Evolutionary conservation across 331 rosid genomes (phyloP), one percentile per base, ranked within the genome.

Genomic region (Saraca asoca): DNA sequence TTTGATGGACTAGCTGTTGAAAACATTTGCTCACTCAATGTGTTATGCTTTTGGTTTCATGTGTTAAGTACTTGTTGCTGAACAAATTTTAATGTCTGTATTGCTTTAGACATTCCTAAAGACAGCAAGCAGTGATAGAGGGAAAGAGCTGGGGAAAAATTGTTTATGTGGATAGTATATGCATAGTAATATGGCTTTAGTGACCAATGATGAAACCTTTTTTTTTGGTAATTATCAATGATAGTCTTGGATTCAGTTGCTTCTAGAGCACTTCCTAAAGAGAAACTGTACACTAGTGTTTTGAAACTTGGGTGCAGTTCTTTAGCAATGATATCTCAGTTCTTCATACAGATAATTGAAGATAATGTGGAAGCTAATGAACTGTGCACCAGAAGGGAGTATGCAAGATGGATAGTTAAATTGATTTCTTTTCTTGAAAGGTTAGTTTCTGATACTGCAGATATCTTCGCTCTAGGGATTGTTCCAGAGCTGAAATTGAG

Each of bases 301-400:
- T 58, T 61, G 49, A 58, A 58, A 51, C 54, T 42, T 73, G 60
- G 72, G 72, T 70, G 48, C 61, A 74, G 66, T 50, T 78, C 62
- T 80, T 24, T 63, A 75, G 80, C 67, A 39, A 69, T 42, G 62
- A 55, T 73, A n/a, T 80, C 66, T 55, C 78, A 65, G 67, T 58
- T 71, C 66, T 64, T 66, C 77, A 24, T 87, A 74, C 87, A 93
- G 98, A 86, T 89, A 70, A 78, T 89, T 79, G 96, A 89, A 58
- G 88, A 87, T 49, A 85, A 87, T 15, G 88, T 78, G 48, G 82
- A 84, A 76, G 91, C 87, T 57, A 75, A 75, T 72, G 96, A 89
- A 19, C 75, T 93, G 88, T 93, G 98, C 70, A 84, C 95, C 58
- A 76, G 95, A 85, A 81, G 98, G 79, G 95, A 89, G 72, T 93